Conservation (phyloP, 805 yeast genomes). For the Candida arabinofermentans region DNA sequence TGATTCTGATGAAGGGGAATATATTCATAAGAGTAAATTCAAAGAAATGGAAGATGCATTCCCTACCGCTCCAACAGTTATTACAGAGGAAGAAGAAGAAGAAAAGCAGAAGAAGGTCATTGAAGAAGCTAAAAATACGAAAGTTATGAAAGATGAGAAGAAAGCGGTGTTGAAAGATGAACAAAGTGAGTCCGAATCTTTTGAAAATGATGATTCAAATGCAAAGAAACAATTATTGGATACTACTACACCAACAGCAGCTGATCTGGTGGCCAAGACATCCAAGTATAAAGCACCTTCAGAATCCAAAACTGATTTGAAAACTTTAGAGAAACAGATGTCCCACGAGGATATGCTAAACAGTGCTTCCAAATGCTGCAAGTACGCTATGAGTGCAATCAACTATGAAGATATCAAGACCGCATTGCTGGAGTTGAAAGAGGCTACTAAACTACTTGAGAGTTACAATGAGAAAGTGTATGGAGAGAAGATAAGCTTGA, state of each 20-base stretch:
- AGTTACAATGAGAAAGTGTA: slow-evolving; percentile 3
- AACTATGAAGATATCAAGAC: slow-evolving; percentile 67
- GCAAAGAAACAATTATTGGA: slow-evolving; percentile 11
- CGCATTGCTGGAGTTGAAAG: slow-evolving; percentile 50
- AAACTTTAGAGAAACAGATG: slow-evolving; percentile 17
- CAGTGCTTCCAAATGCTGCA: slow-evolving; percentile 58
- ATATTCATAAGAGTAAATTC: slow-evolving; percentile 9
- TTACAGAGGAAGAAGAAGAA: not conserved
- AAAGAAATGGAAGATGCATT: slow-evolving; percentile 7
- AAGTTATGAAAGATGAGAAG: slow-evolving; percentile 47
- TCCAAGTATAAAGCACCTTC: not conserved
- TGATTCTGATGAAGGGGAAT: slow-evolving; percentile 22
- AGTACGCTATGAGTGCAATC: slow-evolving; percentile 68
- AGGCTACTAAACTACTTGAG: slow-evolving; percentile 37
- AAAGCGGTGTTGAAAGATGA: slow-evolving; percentile 63
- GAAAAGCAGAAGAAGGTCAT: not conserved
- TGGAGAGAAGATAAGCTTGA: not conserved
- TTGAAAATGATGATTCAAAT: no score
- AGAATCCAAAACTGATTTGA: slow-evolving; percentile 6
- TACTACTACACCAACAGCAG: slow-evolving; percentile 6
- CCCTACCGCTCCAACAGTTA: slow-evolving; percentile 9
- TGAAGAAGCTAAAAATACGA: not conserved
- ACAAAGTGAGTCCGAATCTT: slow-evolving; percentile 75
- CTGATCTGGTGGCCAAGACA: slow-evolving; percentile 9
- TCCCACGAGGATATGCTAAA: slow-evolving; percentile 31